Conservation (phyloP, 208 protist species). For the Trypanosoma melophagium region DNA sequence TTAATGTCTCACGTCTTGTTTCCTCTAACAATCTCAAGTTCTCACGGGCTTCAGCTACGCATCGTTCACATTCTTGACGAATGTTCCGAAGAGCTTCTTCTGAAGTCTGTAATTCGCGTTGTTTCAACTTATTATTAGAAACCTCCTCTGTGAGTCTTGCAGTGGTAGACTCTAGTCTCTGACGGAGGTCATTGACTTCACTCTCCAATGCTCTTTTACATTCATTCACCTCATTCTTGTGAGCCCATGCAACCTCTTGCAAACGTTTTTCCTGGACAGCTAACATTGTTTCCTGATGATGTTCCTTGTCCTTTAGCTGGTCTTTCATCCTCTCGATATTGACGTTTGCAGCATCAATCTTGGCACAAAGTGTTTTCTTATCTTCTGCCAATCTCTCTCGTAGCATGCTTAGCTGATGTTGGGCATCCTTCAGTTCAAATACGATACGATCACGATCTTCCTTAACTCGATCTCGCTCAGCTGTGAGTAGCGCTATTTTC, state of each 20-base stretch:
- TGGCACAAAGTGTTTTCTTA: constrained; percentile 27
- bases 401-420: constrained; percentile 39
- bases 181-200: constrained; percentile 47
- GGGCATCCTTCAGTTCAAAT: constrained; percentile 40
- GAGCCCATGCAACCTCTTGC: constrained; percentile 40
- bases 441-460: constrained; percentile 46
- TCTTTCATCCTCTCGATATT: constrained; percentile 34
- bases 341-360: constrained; percentile 39
- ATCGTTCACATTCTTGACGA: constrained; percentile 22
- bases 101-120: constrained; percentile 18
- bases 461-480: constrained; percentile 22
- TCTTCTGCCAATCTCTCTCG: constrained; percentile 37
- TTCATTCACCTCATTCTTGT: constrained; percentile 33
- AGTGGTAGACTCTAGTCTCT: constrained; percentile 46
- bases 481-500: constrained; percentile 33
- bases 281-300: constrained; percentile 35
- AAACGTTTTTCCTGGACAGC: constrained; percentile 45
- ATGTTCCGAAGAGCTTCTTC: constrained; percentile 31
- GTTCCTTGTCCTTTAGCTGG: constrained; percentile 57
- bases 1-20: constrained; percentile 9
- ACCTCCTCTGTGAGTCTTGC: constrained; percentile 42
- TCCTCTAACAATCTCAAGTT: constrained; percentile 2
- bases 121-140: constrained; percentile 9
- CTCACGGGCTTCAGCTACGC: constrained; percentile 11
- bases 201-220: constrained; percentile 35